Conservation (phyloP, 2,329 filamentous ascomycete species). For the Akanthomyces dipterigenus region DNA sequence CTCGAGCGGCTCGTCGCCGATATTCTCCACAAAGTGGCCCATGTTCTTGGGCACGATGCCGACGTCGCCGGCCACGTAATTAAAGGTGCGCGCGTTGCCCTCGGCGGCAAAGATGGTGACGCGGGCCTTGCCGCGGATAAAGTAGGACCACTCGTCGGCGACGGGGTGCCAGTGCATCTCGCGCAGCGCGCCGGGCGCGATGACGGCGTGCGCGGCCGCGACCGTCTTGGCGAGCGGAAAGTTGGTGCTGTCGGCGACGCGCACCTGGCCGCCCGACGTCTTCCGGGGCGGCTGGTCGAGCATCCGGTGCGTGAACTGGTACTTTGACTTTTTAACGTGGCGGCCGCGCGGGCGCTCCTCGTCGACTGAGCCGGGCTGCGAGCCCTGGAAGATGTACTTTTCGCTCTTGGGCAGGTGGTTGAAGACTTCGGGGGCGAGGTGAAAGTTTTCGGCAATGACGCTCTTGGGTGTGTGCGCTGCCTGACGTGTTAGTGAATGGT, state of each 20-base stretch:
- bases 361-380: conserved; percentile 55
- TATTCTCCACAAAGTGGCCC: conserved; percentile 77
- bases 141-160: conserved; percentile 76
- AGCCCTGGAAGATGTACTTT: conserved; percentile 73
- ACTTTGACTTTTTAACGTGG: conserved; percentile 58
- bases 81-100: conserved; percentile 64
- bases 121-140: conserved; percentile 63
- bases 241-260: conserved; percentile 69
- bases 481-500: not conserved
- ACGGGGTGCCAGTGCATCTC: conserved; percentile 82
- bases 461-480: conserved; percentile 61
- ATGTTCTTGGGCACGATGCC: conserved; percentile 72
- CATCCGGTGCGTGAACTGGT: conserved; percentile 65
- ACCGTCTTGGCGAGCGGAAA: conserved; percentile 69
- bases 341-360: conserved; percentile 57
- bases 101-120: conserved; percentile 69
- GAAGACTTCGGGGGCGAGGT: conserved; percentile 64
- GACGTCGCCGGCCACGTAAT: conserved; percentile 69
- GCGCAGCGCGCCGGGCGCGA: conserved; percentile 64
- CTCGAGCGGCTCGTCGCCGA: conserved; percentile 67
- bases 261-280: conserved; percentile 62
- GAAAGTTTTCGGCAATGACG: conserved; percentile 69
- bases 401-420: conserved; percentile 58
- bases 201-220: conserved; percentile 64
- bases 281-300: conserved; percentile 60